phyloP scores from a whole-genome alignment of 768 basidiomycete genomes.

The Rhodosporidiobolus odoratus region DNA sequence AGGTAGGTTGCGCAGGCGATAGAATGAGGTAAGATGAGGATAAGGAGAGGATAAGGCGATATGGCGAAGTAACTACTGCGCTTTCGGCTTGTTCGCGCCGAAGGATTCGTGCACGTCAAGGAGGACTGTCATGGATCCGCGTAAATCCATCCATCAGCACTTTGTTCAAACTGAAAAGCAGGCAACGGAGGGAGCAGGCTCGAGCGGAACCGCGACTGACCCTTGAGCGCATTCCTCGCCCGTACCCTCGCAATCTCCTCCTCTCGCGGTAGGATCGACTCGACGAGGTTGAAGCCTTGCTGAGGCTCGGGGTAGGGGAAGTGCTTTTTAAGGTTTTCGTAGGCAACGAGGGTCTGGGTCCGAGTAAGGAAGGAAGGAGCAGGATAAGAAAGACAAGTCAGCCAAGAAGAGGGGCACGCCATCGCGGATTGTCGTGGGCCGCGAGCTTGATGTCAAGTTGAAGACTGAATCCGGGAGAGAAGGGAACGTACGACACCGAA shows the following conservation, averaged over 20 bases:
- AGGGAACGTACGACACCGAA: constrained; percentile 63
- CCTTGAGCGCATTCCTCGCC: constrained; percentile 87
- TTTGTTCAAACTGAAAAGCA: background rate
- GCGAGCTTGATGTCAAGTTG: constrained; percentile 8
- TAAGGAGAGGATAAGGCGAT: too few relatives aligned
- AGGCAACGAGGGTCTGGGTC: constrained; percentile 36
- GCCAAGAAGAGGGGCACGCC: constrained; percentile 39
- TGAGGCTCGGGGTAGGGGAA: constrained; percentile 41
- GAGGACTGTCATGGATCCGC: constrained; percentile 9
- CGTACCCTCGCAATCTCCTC: constrained; percentile 77
- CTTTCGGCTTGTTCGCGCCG: background rate
- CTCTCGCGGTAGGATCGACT: constrained; percentile 39
- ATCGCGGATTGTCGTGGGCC: too few relatives aligned
- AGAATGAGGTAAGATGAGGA: too few relatives aligned
- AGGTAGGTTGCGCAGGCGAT: too few relatives aligned
- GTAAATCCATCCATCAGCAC: background rate
- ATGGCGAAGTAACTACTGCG: too few relatives aligned
- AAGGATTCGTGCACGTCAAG: constrained; percentile 36
- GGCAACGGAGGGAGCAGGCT: background rate
- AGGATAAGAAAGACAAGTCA: background rate
- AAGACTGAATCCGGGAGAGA: constrained; percentile 20
- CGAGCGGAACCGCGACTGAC: constrained; percentile 43
- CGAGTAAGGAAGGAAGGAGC: background rate
- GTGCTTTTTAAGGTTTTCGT: constrained; percentile 63
- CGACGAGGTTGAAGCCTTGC: constrained; percentile 18